phyloP scores from a whole-genome alignment of 805 yeast genomes.

The Starmerella apis region DNA sequence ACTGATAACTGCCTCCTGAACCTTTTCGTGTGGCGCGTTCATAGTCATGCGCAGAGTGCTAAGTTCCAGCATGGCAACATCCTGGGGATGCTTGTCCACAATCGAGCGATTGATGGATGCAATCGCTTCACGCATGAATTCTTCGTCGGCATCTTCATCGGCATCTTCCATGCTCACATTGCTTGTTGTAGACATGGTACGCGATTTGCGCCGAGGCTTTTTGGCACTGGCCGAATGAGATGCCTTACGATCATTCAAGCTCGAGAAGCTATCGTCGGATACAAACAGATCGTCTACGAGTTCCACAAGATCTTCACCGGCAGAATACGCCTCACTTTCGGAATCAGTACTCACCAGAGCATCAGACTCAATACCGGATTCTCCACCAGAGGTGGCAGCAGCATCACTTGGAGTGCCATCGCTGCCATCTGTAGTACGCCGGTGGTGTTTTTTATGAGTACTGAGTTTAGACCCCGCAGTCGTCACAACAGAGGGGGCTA shows the following conservation, averaged over 20 bases:
- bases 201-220: slow-evolving; percentile 21
- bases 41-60: slow-evolving; percentile 94
- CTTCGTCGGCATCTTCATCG: slow-evolving; percentile 47
- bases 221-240: background rate
- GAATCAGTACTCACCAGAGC: slow-evolving; percentile 9
- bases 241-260: slow-evolving; percentile 14
- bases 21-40: slow-evolving; percentile 92
- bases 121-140: slow-evolving; percentile 78
- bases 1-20: slow-evolving; percentile 64
- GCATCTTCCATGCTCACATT: slow-evolving; percentile 37
- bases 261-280: slow-evolving; percentile 30
- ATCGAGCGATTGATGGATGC: slow-evolving; percentile 89
- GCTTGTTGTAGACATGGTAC: slow-evolving; percentile 25
- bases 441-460: background rate
- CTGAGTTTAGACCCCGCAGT: slow-evolving; percentile 12
- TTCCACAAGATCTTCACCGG: slow-evolving; percentile 21
- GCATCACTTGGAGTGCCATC: slow-evolving; percentile 11
- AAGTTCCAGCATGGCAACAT: slow-evolving; percentile 83
- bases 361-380: slow-evolving; percentile 11
- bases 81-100: slow-evolving; percentile 83
- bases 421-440: slow-evolving; percentile 6
- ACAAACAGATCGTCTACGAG: slow-evolving; percentile 28
- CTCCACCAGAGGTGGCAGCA: slow-evolving; percentile 29
- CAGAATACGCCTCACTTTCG: slow-evolving; percentile 15
- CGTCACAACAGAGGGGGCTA: slow-evolving; percentile 44